A percentile compares a stretch with the other conserved stretches of the same genome.
These are phyloP conservation scores for Pelargonium exstipulatum DNA, from an alignment of 441 rosid genomes.

Conservation along the genomic window DNA sequence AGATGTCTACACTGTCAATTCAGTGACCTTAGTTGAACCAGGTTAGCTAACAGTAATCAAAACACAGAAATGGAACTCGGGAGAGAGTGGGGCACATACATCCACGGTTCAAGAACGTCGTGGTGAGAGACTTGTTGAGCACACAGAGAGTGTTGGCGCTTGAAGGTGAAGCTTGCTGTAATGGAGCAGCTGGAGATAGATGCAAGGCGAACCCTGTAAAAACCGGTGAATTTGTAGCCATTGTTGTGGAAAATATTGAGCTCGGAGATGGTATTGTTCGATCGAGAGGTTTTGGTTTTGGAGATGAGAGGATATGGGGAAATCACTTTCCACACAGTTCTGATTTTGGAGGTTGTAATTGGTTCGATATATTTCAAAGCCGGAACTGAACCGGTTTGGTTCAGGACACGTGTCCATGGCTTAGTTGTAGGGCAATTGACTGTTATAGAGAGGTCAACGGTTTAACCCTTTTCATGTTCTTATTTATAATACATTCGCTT, in stretches of 20 bases:
- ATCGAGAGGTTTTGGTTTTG: background rate
- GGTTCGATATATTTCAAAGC: background rate
- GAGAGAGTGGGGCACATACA: background rate
- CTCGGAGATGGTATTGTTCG: background rate
- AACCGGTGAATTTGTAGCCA: constrained; percentile 40
- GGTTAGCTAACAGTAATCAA: no score
- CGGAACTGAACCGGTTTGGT: background rate
- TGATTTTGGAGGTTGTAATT: background rate
- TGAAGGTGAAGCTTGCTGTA: constrained; percentile 14
- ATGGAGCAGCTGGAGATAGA: constrained; percentile 30
- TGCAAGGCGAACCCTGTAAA: constrained; percentile 36
- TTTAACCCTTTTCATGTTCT: no score
- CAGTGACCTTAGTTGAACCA: no score
- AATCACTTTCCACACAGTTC: background rate
- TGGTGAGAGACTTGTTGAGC: background rate
- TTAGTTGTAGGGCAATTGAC: no score
- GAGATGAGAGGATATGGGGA: constrained; percentile 4
- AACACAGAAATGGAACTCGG: background rate
- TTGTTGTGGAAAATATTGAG: constrained; percentile 12
- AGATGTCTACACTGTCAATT: no score
- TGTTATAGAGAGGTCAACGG: no score
- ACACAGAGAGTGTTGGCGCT: no score
- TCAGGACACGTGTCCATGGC: background rate
- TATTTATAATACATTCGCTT: no score
- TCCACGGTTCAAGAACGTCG: background rate